Base-by-base conservation (phyloP, 768 basidiomycete species). In the Inosperma sp. region DNA sequence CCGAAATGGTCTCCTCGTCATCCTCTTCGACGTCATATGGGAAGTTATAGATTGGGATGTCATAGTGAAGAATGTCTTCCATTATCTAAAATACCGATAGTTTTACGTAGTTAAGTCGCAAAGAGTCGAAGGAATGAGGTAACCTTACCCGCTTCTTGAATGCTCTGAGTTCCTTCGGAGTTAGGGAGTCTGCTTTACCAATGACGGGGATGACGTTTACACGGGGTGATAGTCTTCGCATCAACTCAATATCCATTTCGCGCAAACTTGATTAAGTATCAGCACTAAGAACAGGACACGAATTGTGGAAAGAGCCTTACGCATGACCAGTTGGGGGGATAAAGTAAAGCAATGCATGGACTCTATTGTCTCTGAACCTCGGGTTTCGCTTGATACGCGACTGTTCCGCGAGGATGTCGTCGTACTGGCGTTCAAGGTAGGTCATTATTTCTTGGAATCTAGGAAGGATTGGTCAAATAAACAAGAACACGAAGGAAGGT, bases 171-270 rank as follows among this genome's bases (percentile, higher is more conserved):
- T 95, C 92, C 56, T 70, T 74, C 3, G 84, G 81, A 6, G 91
- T 93, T 56, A 95, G 70, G n/a, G 88, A 82, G 66, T 95, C 92
- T 1, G 88, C 81, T 65, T 91, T 89, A 54, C 92, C 92, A 60
- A 86, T 82, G 59, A 93, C 88, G 22, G 92, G 92, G 59, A 95
- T 95, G 61, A 95, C 91, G 65, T 95, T 95, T 68, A 92, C 91
- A 48, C 89, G 84, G 23, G 88, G 88, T 8, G 91, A 88, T 41
- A 93, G 79, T 48, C 88, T 82, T 56, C 84, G 80, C 92, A 95
- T 95, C 51, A 93, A 78, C 68, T 89, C 89, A 52, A 95, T 90
- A 65, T 95, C 92, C 76, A 95, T 88, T 69, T 95, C 92, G 49
- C 90, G 76, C 52, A 95, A 72, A 7, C 83, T 86, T 55, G 16